A percentile compares a stretch with the other conserved stretches of the same genome.
These are phyloP conservation scores for Phytophthora pseudosyringae DNA, from an alignment of 352 stramenopile genomes.

Conservation along the genomic window DNA sequence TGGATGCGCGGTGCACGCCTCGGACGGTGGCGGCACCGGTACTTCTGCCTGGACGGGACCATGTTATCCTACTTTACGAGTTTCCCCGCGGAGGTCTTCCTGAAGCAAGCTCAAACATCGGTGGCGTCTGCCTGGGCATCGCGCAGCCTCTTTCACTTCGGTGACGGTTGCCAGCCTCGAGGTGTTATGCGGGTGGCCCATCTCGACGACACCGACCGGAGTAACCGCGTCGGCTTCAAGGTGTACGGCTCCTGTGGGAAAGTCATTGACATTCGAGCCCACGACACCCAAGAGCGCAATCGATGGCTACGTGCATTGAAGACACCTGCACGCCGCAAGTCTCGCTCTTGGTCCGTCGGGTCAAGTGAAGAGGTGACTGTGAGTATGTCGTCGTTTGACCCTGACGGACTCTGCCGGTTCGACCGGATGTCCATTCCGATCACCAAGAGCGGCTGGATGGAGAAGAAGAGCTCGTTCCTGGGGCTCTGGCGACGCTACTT, in stretches of 20 bases:
- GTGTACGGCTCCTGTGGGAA: slow-evolving; percentile 74
- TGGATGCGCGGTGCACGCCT: slow-evolving; percentile 76
- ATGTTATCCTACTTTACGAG: slow-evolving; percentile 76
- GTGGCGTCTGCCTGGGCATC: slow-evolving; percentile 36
- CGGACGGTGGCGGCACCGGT: slow-evolving; percentile 73
- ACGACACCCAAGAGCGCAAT: slow-evolving; percentile 67
- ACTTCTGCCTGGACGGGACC: slow-evolving; percentile 75
- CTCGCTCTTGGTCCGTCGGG: slow-evolving; percentile 65
- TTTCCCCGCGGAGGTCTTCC: slow-evolving; percentile 77
- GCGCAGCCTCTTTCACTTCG: slow-evolving; percentile 48
- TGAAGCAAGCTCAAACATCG: slow-evolving; percentile 55
- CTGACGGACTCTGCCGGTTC: slow-evolving; percentile 55
- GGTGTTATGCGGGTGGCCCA: slow-evolving; percentile 77
- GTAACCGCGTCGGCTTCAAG: slow-evolving; percentile 67
- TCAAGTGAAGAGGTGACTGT: slow-evolving; percentile 58
- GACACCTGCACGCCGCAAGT: slow-evolving; percentile 63
- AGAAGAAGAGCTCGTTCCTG: slow-evolving; percentile 66
- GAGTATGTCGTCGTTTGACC: slow-evolving; percentile 63
- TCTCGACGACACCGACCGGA: slow-evolving; percentile 63
- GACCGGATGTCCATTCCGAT: slow-evolving; percentile 71
- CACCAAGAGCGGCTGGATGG: slow-evolving; percentile 69
- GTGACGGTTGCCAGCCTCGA: slow-evolving; percentile 58
- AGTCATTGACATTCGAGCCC: slow-evolving; percentile 72
- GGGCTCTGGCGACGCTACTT: slow-evolving; percentile 75
- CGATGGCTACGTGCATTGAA: slow-evolving; percentile 72